Conservation (phyloP, 2,329 filamentous ascomycete species). For the Xylariaceae sp. region DNA sequence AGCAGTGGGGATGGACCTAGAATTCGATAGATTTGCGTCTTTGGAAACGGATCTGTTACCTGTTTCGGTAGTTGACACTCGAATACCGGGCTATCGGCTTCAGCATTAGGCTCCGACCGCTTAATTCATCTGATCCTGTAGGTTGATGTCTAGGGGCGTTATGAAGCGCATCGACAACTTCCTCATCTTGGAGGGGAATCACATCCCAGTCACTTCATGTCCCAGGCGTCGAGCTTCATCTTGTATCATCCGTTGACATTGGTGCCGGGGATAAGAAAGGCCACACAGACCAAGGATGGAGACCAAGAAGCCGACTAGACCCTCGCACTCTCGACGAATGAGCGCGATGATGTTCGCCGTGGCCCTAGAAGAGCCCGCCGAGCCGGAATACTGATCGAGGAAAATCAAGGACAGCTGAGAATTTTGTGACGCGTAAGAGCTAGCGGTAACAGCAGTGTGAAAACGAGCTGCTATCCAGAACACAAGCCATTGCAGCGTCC, state of each 20-base stretch:
- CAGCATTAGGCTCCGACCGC: conserved; percentile 34
- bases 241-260: conserved; percentile 47
- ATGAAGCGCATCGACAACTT: conserved; percentile 50
- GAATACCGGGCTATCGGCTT: conserved; percentile 40
- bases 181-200: conserved; percentile 54
- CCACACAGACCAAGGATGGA: conserved; percentile 56
- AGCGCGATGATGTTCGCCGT: conserved; percentile 62
- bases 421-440: conserved; percentile 49
- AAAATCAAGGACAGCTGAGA: conserved; percentile 54
- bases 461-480: conserved; percentile 59
- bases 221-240: conserved; percentile 43
- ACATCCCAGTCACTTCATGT: conserved; percentile 58
- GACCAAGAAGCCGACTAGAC: conserved; percentile 57
- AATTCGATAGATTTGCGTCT: conserved; percentile 56
- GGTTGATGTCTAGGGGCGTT: conserved; percentile 31
- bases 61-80: conserved; percentile 47
- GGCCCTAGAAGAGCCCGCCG: conserved; percentile 62
- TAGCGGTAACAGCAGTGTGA: conserved; percentile 49
- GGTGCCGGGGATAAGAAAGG: conserved; percentile 56
- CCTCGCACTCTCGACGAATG: conserved; percentile 58
- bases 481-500: conserved; percentile 52
- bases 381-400: conserved; percentile 60
- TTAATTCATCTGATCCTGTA: conserved; percentile 21
- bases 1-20: conserved; percentile 55
- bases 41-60: conserved; percentile 49